phyloP scores from a whole-genome alignment of 2,329 filamentous ascomycete species.

The Curvularia hawaiiensis region DNA sequence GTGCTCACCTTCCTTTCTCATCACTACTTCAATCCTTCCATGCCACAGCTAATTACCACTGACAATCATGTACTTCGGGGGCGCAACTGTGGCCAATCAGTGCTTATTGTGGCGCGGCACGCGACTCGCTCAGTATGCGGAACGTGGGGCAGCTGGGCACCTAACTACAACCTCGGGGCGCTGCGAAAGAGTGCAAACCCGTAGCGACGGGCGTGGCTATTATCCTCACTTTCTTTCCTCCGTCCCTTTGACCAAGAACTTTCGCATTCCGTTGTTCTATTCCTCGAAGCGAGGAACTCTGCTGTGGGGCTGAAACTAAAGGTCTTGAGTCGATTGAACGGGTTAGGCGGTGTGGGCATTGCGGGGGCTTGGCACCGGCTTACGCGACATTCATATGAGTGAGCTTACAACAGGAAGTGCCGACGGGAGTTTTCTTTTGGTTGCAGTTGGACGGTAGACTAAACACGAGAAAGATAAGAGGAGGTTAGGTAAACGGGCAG shows the following conservation, averaged over 20 bases:
- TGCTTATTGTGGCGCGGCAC: neutral
- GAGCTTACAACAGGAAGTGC: neutral
- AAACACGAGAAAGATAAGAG: neutral
- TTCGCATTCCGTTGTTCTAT: too few species aligned
- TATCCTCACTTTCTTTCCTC: neutral
- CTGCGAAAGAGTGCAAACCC: neutral
- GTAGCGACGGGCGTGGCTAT: neutral
- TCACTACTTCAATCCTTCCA: neutral
- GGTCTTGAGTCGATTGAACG: neutral
- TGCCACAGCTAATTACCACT: neutral
- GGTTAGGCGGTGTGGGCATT: conserved; percentile 3
- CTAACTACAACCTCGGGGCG: neutral
- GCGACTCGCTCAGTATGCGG: neutral
- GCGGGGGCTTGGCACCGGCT: conserved; percentile 1
- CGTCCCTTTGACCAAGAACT: neutral
- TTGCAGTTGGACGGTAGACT: neutral
- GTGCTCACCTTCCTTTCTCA: neutral
- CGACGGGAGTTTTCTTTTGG: neutral
- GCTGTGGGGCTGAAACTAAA: neutral
- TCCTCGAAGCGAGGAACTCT: neutral
- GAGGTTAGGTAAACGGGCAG: neutral
- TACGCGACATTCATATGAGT: neutral
- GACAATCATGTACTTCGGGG: neutral
- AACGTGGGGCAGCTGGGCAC: neutral
- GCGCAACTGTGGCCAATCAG: neutral